A percentile compares a stretch with the other conserved stretches of the same genome.
Conservation (phyloP, 805 yeast species). For the Lipomyces yamadae region DNA sequence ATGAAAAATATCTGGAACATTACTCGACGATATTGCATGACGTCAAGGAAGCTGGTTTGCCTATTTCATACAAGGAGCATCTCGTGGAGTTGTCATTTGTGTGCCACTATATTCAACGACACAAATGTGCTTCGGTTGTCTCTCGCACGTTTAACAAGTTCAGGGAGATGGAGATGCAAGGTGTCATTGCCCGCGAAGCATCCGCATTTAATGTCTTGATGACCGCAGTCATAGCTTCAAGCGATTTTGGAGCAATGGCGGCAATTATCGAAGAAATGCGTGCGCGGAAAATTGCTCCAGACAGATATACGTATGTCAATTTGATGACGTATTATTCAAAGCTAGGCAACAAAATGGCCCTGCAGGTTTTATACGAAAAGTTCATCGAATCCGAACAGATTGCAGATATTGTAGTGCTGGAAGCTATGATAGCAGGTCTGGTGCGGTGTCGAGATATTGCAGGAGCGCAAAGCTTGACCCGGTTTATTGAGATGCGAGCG, state of each 20-base stretch:
- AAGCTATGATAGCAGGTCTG: conserved; percentile 38
- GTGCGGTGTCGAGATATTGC: conserved; percentile 37
- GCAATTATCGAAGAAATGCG: conserved; percentile 38
- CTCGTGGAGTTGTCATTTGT: conserved; percentile 39
- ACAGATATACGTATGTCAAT: conserved; percentile 44
- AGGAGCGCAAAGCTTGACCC: conserved; percentile 40
- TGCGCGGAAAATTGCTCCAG: conserved; percentile 37
- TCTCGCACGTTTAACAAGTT: conserved; percentile 23
- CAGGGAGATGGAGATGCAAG: conserved; percentile 24
- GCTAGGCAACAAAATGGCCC: conserved; percentile 30
- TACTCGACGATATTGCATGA: conserved; percentile 39
- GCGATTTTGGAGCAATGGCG: conserved; percentile 31
- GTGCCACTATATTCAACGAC: neutral
- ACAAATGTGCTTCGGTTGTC: conserved; percentile 29
- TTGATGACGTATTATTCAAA: conserved; percentile 23
- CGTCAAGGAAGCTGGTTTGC: conserved; percentile 42
- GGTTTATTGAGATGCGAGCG: conserved; percentile 26
- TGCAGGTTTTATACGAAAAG: conserved; percentile 29
- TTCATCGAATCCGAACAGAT: conserved; percentile 37
- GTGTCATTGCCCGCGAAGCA: conserved; percentile 29
- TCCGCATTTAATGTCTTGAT: conserved; percentile 44
- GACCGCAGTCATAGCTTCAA: conserved; percentile 39
- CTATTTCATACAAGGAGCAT: conserved; percentile 44
- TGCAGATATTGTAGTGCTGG: conserved; percentile 41
- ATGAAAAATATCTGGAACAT: conserved; percentile 22